These are phyloP conservation scores for Coemansia sp. DNA, from an alignment of 192 early-diverging fungal genomes.

Conservation along the genomic window DNA sequence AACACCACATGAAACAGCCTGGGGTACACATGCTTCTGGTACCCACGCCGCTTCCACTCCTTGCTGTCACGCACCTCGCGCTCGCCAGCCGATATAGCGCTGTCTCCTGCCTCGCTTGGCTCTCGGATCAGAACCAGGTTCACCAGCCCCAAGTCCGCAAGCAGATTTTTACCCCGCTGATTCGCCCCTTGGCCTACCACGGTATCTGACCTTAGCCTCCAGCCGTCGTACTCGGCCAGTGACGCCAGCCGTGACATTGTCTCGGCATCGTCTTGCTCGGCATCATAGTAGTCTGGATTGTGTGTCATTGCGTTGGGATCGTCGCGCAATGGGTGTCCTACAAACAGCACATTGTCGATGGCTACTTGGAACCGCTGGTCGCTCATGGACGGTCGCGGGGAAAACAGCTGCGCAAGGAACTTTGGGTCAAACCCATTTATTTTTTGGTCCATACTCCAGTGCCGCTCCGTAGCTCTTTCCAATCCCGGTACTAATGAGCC, in stretches of 20 bases:
- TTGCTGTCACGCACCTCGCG: conserved; percentile 54
- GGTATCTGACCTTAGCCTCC: conserved; percentile 44
- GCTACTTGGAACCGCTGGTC: conserved; percentile 83
- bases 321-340: conserved; percentile 67
- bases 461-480: neutral
- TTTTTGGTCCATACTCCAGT: conserved; percentile 27
- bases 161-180: conserved; percentile 39
- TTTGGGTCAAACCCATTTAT: conserved; percentile 73
- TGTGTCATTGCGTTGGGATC: conserved; percentile 50
- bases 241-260: conserved; percentile 41
- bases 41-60: conserved; percentile 54
- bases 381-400: conserved; percentile 77
- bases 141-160: conserved; percentile 48
- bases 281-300: conserved; percentile 66
- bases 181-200: conserved; percentile 24
- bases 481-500: neutral
- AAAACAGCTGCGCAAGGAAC: conserved; percentile 82
- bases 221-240: conserved; percentile 37
- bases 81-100: conserved; percentile 50
- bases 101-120: conserved; percentile 54
- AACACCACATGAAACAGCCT: conserved; percentile 50
- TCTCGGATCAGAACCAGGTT: conserved; percentile 51
- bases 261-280: conserved; percentile 60
- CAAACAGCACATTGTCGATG: conserved; percentile 84
- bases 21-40: conserved; percentile 41